These are phyloP conservation scores for Aureobasidium sp. DNA, from an alignment of 2,329 filamentous ascomycete genomes.

Conservation along the genomic window DNA sequence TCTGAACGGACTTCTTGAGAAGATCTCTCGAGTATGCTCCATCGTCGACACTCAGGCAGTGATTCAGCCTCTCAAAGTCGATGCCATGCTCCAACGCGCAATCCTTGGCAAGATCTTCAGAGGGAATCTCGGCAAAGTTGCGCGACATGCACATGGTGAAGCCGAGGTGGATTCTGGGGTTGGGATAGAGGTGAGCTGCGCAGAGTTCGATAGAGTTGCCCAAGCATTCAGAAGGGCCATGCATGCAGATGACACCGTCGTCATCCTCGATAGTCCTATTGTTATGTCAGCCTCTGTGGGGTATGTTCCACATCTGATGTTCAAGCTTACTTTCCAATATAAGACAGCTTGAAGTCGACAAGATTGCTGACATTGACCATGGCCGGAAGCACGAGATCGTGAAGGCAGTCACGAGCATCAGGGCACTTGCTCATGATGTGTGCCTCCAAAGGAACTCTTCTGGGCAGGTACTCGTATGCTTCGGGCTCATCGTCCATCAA, in stretches of 20 bases:
- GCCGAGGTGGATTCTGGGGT: constrained; percentile 80
- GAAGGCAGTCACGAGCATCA: constrained; percentile 77
- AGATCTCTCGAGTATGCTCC: constrained; percentile 61
- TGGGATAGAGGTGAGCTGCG: constrained; percentile 71
- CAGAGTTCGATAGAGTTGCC: constrained; percentile 94
- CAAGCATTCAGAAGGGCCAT: constrained; percentile 83
- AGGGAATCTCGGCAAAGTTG: constrained; percentile 69
- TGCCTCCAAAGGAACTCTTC: constrained; percentile 69
- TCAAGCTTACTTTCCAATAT: constrained; percentile 64
- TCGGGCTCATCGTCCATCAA: constrained; percentile 21
- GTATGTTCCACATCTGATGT: not conserved
- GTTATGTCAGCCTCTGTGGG: not conserved
- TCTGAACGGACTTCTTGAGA: constrained; percentile 59
- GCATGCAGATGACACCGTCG: constrained; percentile 78
- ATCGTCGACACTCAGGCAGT: constrained; percentile 70
- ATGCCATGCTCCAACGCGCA: constrained; percentile 89
- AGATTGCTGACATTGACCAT: constrained; percentile 78
- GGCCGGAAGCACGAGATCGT: constrained; percentile 69
- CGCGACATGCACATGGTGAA: constrained; percentile 85
- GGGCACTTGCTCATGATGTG: constrained; percentile 96
- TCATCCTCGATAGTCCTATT: constrained; percentile 55
- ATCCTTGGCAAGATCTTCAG: constrained; percentile 68
- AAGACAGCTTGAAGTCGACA: constrained; percentile 85
- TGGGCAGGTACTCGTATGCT: constrained; percentile 12
- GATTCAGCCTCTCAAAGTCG: constrained; percentile 70